Evolutionary conservation across 2,329 filamentous ascomycete species (phyloP), one percentile per base, ranked within the genome.

Genomic region (Exophiala sp.): DNA sequence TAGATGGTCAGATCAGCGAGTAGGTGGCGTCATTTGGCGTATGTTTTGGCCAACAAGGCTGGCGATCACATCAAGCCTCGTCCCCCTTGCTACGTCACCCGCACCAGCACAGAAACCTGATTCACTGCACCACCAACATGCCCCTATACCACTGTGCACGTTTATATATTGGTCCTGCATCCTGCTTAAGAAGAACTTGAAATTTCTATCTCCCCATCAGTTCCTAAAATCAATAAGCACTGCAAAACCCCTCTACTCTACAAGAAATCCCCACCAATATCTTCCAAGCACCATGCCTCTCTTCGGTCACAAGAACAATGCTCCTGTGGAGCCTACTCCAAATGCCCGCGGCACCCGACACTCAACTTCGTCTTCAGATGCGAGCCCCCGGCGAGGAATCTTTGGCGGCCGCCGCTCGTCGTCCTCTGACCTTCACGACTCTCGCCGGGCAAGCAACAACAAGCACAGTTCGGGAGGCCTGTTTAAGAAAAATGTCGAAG

Each of bases 401-500:
- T 53, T 53, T 48, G 41, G 37, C 39, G 41, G 37, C 39, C 50
- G 45, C 38, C 53, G 57, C 7, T 55, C 59, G 23, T 46, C 53
- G 22, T 63, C 57, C 23, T 62, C 62, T 24, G 57, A 60, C 11
- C 55, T 61, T 3, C 57, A 56, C 10, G 58, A 61, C 16, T 63
- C 61, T 18, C 65, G 24, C 23, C 48, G 48, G 19, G 27, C 32
- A 19, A 55, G 27, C 34, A 35, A 24, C 29, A 55, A 43, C 37
- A 49, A 42, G 35, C 54, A 52, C 3, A 49, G 22, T 8, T 58
- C 57, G 2, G 63, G 63, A 7, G 58, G 60, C 27, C 50, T 72
- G 50, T 70, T 77, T 57, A 70, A 66, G 58, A 65, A 69, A 53
- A 70, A 75, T 11, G 29, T 47, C 18, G 73, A 82, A 55, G 83